phyloP scores from a whole-genome alignment of 768 basidiomycete species.

The Tricholomella constricta region DNA sequence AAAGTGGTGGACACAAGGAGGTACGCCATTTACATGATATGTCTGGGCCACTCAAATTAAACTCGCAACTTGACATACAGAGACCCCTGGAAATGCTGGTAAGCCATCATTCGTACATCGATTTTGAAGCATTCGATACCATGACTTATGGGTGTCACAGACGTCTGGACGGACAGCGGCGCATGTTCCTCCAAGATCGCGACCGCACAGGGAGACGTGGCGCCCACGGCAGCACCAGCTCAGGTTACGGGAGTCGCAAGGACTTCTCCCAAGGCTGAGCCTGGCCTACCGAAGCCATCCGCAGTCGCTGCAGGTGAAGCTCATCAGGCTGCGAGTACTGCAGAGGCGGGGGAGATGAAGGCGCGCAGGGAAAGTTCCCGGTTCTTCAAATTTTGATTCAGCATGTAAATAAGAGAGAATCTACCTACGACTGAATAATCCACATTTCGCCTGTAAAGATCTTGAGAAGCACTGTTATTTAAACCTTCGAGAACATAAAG shows the following conservation, averaged over 20 bases:
- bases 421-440: too few species aligned
- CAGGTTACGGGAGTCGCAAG: not conserved
- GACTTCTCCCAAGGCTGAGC: not conserved
- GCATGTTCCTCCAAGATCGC: not conserved
- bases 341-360: not conserved
- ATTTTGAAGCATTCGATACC: not conserved
- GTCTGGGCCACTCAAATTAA: not conserved
- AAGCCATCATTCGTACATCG: not conserved
- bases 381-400: not conserved
- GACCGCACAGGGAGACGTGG: not conserved
- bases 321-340: not conserved
- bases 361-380: not conserved
- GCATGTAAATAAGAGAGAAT: not conserved
- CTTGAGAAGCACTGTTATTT: too few species aligned
- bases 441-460: too few species aligned
- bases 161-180: not conserved
- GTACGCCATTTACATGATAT: not conserved
- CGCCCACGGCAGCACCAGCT: not conserved
- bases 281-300: not conserved
- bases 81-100: not conserved
- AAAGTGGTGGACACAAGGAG: slow-evolving; percentile 1
- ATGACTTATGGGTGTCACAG: not conserved
- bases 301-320: too few species aligned
- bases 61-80: not conserved
- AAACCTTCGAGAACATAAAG: too few species aligned